These are phyloP conservation scores for Paxillus ammoniavirescens DNA, from an alignment of 768 basidiomycete species.

Conservation along the genomic window DNA sequence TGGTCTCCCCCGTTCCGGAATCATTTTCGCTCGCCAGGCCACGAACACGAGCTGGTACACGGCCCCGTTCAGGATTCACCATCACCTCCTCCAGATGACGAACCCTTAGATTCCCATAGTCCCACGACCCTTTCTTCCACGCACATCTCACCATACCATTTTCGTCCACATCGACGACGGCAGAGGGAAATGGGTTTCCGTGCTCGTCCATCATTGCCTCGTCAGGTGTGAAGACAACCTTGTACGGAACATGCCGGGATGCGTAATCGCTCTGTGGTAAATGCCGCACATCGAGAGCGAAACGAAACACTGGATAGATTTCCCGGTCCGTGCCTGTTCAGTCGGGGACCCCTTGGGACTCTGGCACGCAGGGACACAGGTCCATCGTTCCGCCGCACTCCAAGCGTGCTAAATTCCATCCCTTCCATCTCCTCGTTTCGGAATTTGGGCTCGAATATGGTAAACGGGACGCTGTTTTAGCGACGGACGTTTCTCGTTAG, in stretches of 20 bases:
- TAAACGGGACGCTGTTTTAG: constrained; percentile 1
- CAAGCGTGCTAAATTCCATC: not conserved
- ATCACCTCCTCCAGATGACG: not conserved
- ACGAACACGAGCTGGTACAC: not conserved
- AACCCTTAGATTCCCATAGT: not conserved
- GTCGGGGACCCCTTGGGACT: not conserved
- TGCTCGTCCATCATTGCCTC: not conserved
- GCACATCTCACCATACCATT: not conserved
- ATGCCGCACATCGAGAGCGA: not conserved
- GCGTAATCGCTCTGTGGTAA: not conserved
- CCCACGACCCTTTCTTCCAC: not conserved
- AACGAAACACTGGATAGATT: not conserved
- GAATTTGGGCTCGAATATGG: not conserved
- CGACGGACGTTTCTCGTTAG: not conserved
- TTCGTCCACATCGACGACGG: constrained; percentile 1
- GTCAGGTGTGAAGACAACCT: constrained; percentile 6
- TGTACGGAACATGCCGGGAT: not conserved
- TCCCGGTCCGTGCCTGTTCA: not conserved
- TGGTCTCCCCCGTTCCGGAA: constrained; percentile 9
- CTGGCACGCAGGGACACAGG: not conserved
- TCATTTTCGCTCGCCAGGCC: not conserved
- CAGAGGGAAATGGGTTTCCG: not conserved
- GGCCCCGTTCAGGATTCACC: not conserved
- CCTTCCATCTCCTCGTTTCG: not conserved
- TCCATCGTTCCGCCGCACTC: not conserved